Base-by-base conservation (phyloP, 176 grass and related monocot genomes). In the Dendrocalamus sinicus region DNA sequence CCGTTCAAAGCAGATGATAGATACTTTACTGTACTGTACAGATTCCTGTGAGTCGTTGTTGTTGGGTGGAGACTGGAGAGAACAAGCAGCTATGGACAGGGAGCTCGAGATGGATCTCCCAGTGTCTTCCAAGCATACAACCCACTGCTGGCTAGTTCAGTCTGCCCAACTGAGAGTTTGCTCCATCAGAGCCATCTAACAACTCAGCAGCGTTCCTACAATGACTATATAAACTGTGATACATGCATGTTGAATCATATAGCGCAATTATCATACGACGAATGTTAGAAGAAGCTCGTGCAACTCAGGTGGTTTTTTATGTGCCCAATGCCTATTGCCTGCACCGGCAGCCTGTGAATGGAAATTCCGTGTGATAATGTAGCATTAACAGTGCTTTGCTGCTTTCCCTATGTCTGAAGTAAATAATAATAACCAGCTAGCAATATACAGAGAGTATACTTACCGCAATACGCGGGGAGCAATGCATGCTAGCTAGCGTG, bases 391-490 rank as follows among this genome's bases (percentile, higher is more conserved):
- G 41, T 35, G 54, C 19, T 11, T 46, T 30, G 12, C 3, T 84
- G 3, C 32, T n/a, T 79, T 64, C 48, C 26, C 39, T 74, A 6
- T 19, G 3, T 87, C 12, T 75, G 4, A 37, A 81, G 32, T 80
- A 59, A 52, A 71, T 37, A 19, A 30, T 5, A 72, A 78, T 81
- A 45, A 35, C 40, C 13, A 20, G 5, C 60, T 55, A 69, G 19
- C 12, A 43, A 37, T 60, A 74, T 17, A 19, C 12, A 3, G 12
- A 72, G 35, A 80, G 39, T n/a, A 44, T 47, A 90, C 88, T 88
- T 90, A 95, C 92, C 14, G 7, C 57, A 17, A 91, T 59, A 43
- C 79, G 90, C 60, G 89, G 70, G 87, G 65, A n/a, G 83, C 73
- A 81, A 3, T 88, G 84, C 0, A 75, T 51, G 57, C 53, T 75